phyloP scores from a whole-genome alignment of 2,329 filamentous ascomycete genomes.

The Decorospora gaudefroyi region DNA sequence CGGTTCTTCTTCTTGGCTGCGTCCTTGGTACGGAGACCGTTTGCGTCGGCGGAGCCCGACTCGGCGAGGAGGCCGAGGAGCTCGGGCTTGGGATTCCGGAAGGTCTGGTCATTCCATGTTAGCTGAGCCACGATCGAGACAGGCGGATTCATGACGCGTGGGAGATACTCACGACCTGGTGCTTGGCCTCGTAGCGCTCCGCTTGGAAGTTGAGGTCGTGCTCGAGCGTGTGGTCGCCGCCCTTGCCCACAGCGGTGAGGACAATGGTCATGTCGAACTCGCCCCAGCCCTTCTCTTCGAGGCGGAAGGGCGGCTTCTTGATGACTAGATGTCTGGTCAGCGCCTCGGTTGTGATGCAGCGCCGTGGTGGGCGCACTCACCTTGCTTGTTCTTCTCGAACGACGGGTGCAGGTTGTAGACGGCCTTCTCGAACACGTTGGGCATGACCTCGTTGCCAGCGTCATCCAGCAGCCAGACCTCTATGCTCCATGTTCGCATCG shows the following conservation, averaged over 20 bases:
- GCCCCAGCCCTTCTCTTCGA: conserved; percentile 95
- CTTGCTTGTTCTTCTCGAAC: conserved; percentile 83
- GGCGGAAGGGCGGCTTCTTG: conserved; percentile 82
- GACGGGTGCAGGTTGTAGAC: conserved; percentile 93
- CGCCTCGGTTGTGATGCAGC: background rate
- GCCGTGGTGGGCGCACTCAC: conserved; percentile 54
- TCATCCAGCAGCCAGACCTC: conserved; percentile 83
- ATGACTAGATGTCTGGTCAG: conserved; percentile 55
- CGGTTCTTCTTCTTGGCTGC: conserved; percentile 77
- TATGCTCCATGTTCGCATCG: conserved; percentile 91
- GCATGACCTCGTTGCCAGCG: conserved; percentile 79
- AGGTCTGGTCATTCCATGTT: conserved; percentile 58
- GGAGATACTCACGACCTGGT: conserved; percentile 68
- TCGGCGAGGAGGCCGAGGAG: conserved; percentile 78
- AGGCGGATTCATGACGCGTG: no score
- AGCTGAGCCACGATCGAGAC: background rate
- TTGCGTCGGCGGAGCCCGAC: conserved; percentile 74
- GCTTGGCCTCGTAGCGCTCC: conserved; percentile 79
- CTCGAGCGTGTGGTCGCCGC: conserved; percentile 73
- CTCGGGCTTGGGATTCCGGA: conserved; percentile 91
- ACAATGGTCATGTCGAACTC: conserved; percentile 95
- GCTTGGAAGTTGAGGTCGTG: conserved; percentile 93
- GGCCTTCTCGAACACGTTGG: conserved; percentile 87
- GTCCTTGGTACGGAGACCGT: conserved; percentile 68
- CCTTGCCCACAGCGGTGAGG: conserved; percentile 82